These are phyloP conservation scores for Leccinum sublutescens DNA, from an alignment of 768 basidiomycete species.

Conservation along the genomic window DNA sequence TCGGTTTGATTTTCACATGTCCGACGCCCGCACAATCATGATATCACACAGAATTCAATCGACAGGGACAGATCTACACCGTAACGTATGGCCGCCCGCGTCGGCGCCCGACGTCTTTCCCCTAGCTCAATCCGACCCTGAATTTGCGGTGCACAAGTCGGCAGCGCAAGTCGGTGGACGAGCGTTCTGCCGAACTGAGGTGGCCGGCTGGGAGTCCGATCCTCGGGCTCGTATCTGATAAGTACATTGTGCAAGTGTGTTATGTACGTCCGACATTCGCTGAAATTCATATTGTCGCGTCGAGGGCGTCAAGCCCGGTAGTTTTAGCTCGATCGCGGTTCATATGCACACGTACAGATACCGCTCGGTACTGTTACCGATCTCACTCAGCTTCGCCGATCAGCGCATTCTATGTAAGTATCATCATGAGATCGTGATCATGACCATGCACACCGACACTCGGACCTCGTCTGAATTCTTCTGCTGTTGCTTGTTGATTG, in stretches of 20 bases:
- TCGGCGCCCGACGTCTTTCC: background rate
- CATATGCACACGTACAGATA: background rate
- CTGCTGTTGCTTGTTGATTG: background rate
- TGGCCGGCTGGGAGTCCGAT: background rate
- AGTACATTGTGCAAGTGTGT: background rate
- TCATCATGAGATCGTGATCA: background rate
- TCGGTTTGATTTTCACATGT: background rate
- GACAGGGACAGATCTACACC: background rate
- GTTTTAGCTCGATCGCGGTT: background rate
- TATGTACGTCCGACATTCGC: background rate
- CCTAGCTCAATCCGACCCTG: background rate
- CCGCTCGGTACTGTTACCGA: constrained; percentile 2
- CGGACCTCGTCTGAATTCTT: background rate
- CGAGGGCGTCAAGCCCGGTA: background rate
- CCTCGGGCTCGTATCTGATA: background rate
- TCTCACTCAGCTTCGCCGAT: constrained; percentile 22
- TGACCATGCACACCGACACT: background rate
- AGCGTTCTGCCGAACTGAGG: background rate
- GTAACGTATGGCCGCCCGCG: background rate
- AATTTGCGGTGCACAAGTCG: background rate
- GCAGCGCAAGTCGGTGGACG: background rate
- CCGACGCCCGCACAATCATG: background rate
- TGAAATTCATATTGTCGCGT: background rate
- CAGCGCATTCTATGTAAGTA: constrained; percentile 7
- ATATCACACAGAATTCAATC: background rate